Base-by-base conservation (phyloP, 1,284 basidiomycete species). In the Irpex sp. region DNA sequence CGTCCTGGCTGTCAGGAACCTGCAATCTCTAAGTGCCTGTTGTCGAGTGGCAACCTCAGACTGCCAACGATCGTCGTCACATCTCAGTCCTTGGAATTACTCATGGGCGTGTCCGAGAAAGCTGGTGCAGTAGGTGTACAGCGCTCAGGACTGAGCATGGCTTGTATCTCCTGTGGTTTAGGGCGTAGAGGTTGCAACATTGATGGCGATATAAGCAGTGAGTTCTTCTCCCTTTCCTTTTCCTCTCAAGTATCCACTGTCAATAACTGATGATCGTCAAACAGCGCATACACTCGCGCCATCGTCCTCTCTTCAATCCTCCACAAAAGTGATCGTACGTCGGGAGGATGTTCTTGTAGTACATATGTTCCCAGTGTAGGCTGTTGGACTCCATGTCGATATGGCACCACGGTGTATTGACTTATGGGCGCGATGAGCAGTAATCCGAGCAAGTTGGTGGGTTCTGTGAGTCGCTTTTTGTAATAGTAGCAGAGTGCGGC, bases 131-230 rank as follows among this genome's bases (percentile, higher is more conserved):
- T n/a, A n/a, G n/a, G n/a, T n/a, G n/a, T n/a, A n/a, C n/a, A n/a
- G n/a, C n/a, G n/a, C n/a, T n/a, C n/a, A n/a, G n/a, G n/a, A n/a
- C n/a, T n/a, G n/a, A n/a, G n/a, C n/a, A n/a, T n/a, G n/a, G n/a
- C n/a, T n/a, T n/a, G n/a, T n/a, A n/a, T n/a, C n/a, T n/a, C n/a
- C n/a, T n/a, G n/a, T n/a, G n/a, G n/a, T n/a, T n/a, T n/a, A n/a
- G n/a, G n/a, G n/a, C n/a, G n/a, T n/a, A n/a, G n/a, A n/a, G n/a
- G n/a, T n/a, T n/a, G n/a, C n/a, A n/a, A n/a, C n/a, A n/a, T n/a
- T n/a, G n/a, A n/a, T n/a, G n/a, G n/a, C n/a, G n/a, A n/a, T 90
- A 90, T 69, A 88, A 90, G 70, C 85, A 74, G 88, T 88, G 59
- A 60, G 76, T 73, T 4, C 3, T 4, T 3, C 7, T 51, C 37